Conservation (phyloP, 2,329 filamentous ascomycete species). For the Cladosporium oxysporum region DNA sequence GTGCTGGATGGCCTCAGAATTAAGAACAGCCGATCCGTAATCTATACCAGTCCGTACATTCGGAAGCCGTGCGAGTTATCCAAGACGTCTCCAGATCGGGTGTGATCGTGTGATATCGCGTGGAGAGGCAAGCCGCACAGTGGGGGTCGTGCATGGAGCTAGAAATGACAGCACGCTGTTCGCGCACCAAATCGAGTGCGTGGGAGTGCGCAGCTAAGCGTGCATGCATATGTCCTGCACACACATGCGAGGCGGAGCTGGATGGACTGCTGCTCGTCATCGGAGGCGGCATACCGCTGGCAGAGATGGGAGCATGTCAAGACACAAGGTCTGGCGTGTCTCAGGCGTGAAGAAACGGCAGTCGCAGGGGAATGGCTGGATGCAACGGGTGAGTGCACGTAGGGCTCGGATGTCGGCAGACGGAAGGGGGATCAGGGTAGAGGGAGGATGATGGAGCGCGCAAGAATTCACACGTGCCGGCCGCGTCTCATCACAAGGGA, state of each 20-base stretch:
- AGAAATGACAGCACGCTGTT: slow-evolving; percentile 15
- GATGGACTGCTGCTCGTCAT: slow-evolving; percentile 4
- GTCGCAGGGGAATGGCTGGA: neutral
- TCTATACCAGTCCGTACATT: neutral
- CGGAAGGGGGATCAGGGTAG: neutral
- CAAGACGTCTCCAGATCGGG: neutral
- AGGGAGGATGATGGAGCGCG: neutral
- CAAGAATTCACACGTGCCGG: slow-evolving; percentile 16
- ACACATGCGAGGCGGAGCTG: neutral
- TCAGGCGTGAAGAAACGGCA: slow-evolving; percentile 19
- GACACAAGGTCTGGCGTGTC: slow-evolving; percentile 1
- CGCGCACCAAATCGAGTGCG: neutral
- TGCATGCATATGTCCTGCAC: slow-evolving; percentile 4
- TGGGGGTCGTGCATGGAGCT: slow-evolving; percentile 20
- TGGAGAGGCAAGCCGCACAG: slow-evolving; percentile 12
- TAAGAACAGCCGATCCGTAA: neutral
- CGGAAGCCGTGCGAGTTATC: neutral
- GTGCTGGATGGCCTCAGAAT: too few relatives aligned
- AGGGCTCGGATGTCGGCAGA: slow-evolving; percentile 20
- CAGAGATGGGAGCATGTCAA: neutral
- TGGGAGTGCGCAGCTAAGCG: slow-evolving; percentile 13
- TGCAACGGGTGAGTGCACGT: neutral
- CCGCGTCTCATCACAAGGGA: slow-evolving; percentile 8
- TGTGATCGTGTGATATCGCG: slow-evolving; percentile 6
- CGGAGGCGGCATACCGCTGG: slow-evolving; percentile 14